Evolutionary conservation across 306 rosid genomes (phyloP), one percentile per base, ranked within the genome.

Genomic region (Senna tora): DNA sequence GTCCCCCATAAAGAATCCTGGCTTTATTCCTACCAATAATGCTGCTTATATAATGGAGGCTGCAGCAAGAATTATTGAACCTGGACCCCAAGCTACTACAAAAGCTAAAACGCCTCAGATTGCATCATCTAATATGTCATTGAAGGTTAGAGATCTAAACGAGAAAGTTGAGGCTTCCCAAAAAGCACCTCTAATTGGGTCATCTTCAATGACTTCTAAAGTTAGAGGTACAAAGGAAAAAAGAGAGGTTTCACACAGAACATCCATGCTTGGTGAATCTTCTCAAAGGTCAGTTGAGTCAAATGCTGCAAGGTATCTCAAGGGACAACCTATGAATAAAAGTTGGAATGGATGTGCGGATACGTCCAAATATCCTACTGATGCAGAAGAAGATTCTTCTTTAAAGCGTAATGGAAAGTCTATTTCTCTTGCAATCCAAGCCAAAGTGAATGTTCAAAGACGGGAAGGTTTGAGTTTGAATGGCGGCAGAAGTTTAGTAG

Each of bases 31-130:
- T 9, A 84, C 84, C 54, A 89, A 84, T 56, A 88, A 89, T 84
- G 91, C 91, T 75, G 95, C 92, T 65, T 96, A 83, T 82, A 87
- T 94, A 68, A 94, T 94, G 97, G 97, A 94, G 84, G 97, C 96
- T 77, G 98, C 98, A 2, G 92, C 95, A 55, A 94, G 85, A 85
- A 94, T 94, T 19, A 86, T 94, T 63, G 97, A 91, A 49, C 88
- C 86, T 71, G 90, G 87, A 64, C 78, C 92, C 52, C 90, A 74
- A 73, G 70, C 83, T 63, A 69, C 82, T 54, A 46, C 80, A 69
- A 91, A 84, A 79, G 67, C 80, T 59, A 91, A 80, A 80, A 58
- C 82, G 76, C 84, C 92, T 73, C 28, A 56, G 32, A 66, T 78
- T 46, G 81, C 87, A 21, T 82, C 96, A 69, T 84, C 98, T 12